A percentile compares a stretch with the other conserved stretches of the same genome.
phyloP scores from a whole-genome alignment of 225 moss, liverwort and hornwort genomes.

The Marchantia polymorpha region DNA sequence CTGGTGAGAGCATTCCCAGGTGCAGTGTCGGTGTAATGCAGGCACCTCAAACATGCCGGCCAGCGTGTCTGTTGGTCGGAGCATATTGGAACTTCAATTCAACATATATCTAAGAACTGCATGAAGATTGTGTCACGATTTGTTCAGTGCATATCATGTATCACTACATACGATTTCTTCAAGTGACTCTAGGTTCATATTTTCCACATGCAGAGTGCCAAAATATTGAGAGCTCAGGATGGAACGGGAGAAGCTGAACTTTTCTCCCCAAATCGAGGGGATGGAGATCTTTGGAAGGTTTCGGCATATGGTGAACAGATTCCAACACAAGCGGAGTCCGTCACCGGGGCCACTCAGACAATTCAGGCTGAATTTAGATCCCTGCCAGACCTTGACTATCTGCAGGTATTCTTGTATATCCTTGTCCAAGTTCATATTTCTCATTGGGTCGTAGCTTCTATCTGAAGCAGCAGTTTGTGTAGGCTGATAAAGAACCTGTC shows the following conservation, averaged over 20 bases:
- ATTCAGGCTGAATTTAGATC: constrained; percentile 88
- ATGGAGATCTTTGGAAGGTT: constrained; percentile 22
- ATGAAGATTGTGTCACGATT: no score
- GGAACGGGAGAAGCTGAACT: constrained; percentile 17
- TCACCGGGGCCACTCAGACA: constrained; percentile 73
- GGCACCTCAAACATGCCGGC: no score
- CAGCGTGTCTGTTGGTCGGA: no score
- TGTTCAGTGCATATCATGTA: no score
- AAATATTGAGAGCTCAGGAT: constrained; percentile 17
- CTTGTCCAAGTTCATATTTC: not conserved
- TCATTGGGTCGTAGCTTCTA: not conserved
- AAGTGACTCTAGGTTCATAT: not conserved
- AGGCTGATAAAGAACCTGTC: not conserved
- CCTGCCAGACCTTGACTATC: constrained; percentile 95
- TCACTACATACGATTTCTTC: no score
- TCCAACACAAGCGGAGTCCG: constrained; percentile 83
- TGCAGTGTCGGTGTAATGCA: no score
- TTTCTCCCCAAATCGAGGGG: constrained; percentile 6
- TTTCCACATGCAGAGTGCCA: constrained; percentile 8
- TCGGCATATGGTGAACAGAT: constrained; percentile 44
- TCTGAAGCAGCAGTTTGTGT: not conserved
- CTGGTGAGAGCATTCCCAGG: no score
- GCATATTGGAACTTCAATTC: no score
- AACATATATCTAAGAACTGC: no score
- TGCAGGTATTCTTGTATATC: constrained; percentile 56